phyloP scores from a whole-genome alignment of 169 alveolate genomes.

The Cryptosporidium ubiquitum region DNA sequence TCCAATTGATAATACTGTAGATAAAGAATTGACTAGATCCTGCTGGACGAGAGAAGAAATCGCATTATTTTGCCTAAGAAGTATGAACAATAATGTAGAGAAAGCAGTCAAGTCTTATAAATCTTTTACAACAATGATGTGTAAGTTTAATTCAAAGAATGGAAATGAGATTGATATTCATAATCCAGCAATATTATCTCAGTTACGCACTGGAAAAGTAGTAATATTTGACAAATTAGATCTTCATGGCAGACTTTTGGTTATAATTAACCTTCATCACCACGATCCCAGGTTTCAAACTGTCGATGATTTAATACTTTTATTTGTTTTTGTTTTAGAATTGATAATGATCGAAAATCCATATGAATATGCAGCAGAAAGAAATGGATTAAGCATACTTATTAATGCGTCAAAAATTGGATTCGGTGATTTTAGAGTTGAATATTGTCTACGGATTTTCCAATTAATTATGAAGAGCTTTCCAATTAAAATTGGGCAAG shows the following conservation, averaged over 20 bases:
- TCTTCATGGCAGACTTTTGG: constrained; percentile 55
- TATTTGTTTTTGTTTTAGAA: constrained; percentile 57
- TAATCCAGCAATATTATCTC: constrained; percentile 64
- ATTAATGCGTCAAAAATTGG: constrained; percentile 53
- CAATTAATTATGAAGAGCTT: constrained; percentile 23
- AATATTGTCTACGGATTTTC: constrained; percentile 19
- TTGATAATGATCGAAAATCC: constrained; percentile 70
- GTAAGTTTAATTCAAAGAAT: constrained; percentile 35
- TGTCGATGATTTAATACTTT: constrained; percentile 43
- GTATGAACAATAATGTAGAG: constrained; percentile 27
- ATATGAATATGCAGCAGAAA: constrained; percentile 31
- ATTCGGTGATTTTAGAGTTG: constrained; percentile 35
- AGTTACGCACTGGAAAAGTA: constrained; percentile 45
- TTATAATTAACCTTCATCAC: constrained; percentile 52
- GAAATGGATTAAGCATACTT: constrained; percentile 41
- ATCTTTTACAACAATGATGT: constrained; percentile 45
- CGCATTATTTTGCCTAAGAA: constrained; percentile 61
- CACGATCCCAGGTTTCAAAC: constrained; percentile 43
- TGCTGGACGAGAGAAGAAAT: constrained; percentile 67
- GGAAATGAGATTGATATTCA: constrained; percentile 42
- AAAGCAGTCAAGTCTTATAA: constrained; percentile 50
- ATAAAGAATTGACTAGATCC: constrained; percentile 51
- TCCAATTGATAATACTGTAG: constrained; percentile 36
- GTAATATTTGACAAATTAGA: constrained; percentile 63
- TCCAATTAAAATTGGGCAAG: constrained; percentile 59